Conservation (phyloP, 1,139 yeast genomes). For the Hanseniaspora uvarum region DNA sequence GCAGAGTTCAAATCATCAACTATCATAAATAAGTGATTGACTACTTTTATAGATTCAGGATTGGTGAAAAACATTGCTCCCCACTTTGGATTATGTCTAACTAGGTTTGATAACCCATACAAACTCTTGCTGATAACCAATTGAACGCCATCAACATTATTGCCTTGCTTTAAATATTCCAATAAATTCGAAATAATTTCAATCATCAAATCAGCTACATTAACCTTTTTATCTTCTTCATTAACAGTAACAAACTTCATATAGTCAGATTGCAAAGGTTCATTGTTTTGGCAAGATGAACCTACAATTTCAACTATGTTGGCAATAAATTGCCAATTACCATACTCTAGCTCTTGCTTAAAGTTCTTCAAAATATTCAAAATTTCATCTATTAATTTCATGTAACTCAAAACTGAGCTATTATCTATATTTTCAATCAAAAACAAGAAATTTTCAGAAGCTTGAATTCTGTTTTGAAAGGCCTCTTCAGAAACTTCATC, state of each 20-base stretch:
- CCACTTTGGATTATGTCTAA: constrained; percentile 60
- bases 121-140: constrained; percentile 50
- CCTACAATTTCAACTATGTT: constrained; percentile 70
- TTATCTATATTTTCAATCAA: constrained; percentile 86
- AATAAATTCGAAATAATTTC: background rate
- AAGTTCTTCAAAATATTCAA: constrained; percentile 40
- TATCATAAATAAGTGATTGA: constrained; percentile 30
- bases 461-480: constrained; percentile 55
- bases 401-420: constrained; percentile 80
- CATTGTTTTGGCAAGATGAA: constrained; percentile 87
- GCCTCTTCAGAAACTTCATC: constrained; percentile 44
- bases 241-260: constrained; percentile 29
- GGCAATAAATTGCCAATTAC: constrained; percentile 40
- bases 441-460: constrained; percentile 89
- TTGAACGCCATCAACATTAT: constrained; percentile 23
- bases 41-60: constrained; percentile 51
- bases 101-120: constrained; percentile 63
- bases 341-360: constrained; percentile 21
- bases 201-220: constrained; percentile 23
- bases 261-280: constrained; percentile 58
- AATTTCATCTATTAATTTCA: constrained; percentile 69
- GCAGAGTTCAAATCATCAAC: constrained; percentile 30
- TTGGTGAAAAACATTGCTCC: constrained; percentile 43
- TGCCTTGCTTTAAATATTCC: background rate
- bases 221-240: constrained; percentile 20